A percentile compares a stretch with the other conserved stretches of the same genome.
These are phyloP conservation scores for Chlorella sp. DNA, from an alignment of 139 green algal genomes.

Conservation along the genomic window DNA sequence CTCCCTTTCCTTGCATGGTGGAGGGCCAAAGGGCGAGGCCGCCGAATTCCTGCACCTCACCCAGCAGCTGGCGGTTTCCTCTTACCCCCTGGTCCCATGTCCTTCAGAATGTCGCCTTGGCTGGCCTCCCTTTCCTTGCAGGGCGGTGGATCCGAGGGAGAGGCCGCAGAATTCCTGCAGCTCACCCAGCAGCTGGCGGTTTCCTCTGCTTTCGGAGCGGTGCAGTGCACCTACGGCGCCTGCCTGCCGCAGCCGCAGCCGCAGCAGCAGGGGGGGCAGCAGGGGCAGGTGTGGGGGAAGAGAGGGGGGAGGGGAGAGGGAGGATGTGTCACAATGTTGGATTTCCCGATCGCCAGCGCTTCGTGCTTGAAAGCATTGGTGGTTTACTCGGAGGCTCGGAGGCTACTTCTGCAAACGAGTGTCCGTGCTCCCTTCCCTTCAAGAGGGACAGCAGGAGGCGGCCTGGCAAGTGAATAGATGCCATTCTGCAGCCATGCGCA, in stretches of 20 bases:
- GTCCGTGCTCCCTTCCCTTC: too few relatives aligned
- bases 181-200: constrained; percentile 39
- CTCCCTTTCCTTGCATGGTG: too few relatives aligned
- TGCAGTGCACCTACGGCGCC: constrained; percentile 32
- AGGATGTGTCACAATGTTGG: too few relatives aligned
- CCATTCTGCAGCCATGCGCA: too few relatives aligned
- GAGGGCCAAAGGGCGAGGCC: too few relatives aligned
- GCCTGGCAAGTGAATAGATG: too few relatives aligned
- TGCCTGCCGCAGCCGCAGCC: constrained; percentile 12
- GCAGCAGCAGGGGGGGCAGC: background rate
- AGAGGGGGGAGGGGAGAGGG: too few relatives aligned
- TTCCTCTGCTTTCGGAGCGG: constrained; percentile 41
- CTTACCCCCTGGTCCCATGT: background rate
- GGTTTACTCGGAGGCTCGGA: too few relatives aligned
- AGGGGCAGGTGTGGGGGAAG: background rate
- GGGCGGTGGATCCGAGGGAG: background rate
- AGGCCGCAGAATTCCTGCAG: constrained; percentile 35
- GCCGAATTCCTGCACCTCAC: background rate
- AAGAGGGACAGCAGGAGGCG: background rate
- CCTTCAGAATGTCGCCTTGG: background rate
- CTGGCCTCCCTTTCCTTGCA: background rate
- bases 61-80: too few relatives aligned
- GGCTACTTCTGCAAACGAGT: too few relatives aligned
- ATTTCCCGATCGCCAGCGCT: too few relatives aligned
- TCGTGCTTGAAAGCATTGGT: too few relatives aligned